phyloP scores from a whole-genome alignment of 768 basidiomycete species.

The Gelatoporia subvermispora region DNA sequence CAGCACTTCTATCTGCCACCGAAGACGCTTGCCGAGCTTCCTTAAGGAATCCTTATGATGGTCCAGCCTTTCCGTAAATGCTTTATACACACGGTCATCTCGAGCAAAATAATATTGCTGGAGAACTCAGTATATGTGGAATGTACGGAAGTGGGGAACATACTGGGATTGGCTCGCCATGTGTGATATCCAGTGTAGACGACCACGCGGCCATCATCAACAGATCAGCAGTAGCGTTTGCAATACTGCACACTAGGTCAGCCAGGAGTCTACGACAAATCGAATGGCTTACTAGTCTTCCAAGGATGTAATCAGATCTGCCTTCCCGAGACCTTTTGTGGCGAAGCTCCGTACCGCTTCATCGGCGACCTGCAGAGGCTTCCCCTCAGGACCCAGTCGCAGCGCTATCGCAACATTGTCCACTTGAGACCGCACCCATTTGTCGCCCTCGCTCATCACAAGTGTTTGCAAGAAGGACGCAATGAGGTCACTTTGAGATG shows the following conservation, averaged over 20 bases:
- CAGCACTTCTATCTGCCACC: slow-evolving; percentile 67
- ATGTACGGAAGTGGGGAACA: slow-evolving; percentile 17
- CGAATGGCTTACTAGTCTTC: slow-evolving; percentile 76
- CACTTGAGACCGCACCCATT: slow-evolving; percentile 76
- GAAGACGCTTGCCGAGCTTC: slow-evolving; percentile 50
- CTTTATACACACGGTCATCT: slow-evolving; percentile 80
- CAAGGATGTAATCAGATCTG: slow-evolving; percentile 69
- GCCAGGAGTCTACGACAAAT: background rate
- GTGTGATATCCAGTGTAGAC: slow-evolving; percentile 50
- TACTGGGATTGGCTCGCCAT: slow-evolving; percentile 71
- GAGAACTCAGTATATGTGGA: background rate
- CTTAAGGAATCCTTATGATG: slow-evolving; percentile 39
- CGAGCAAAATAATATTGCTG: slow-evolving; percentile 92
- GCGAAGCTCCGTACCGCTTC: slow-evolving; percentile 81
- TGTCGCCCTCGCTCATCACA: slow-evolving; percentile 94
- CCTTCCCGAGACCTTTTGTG: slow-evolving; percentile 78
- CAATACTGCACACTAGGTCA: slow-evolving; percentile 45
- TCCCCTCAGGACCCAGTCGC: slow-evolving; percentile 57
- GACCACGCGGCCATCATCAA: slow-evolving; percentile 82
- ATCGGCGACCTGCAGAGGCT: slow-evolving; percentile 73
- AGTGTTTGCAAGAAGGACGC: slow-evolving; percentile 93
- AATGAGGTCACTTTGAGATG: slow-evolving; percentile 77
- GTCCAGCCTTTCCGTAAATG: slow-evolving; percentile 46
- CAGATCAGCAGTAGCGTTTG: slow-evolving; percentile 86
- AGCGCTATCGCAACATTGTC: slow-evolving; percentile 67